Base-by-base conservation (phyloP, 495 filamentous ascomycete species). In the Xylaria grammica region DNA sequence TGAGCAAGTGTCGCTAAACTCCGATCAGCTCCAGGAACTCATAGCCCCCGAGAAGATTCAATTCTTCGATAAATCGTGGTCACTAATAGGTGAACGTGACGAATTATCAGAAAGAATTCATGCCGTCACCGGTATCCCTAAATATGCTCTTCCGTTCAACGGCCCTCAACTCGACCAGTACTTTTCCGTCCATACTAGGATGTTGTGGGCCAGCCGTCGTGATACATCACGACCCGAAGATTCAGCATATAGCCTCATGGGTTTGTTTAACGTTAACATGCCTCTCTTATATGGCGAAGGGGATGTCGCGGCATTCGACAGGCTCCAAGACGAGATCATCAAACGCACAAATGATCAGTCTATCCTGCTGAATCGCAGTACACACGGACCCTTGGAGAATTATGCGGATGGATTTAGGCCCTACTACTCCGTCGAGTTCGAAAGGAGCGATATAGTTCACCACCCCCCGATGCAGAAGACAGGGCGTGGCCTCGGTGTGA, bases 241-340 rank as follows among this genome's bases (percentile, higher is more conserved):
- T 46, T 40, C 30, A 30, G 67, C 67, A 22, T 70, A 70, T 27
- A 48, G 67, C 29, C 29, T 69, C 15, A 40, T 70, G 32, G 67
- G 67, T 29, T 49, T 70, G 36, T 70, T 70, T 32, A 27, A 60
- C 24, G 45, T 69, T 19, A 59, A 65, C 44, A 70, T 70, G 67
- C 34, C 69, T 19, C 59, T 69, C n/a, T 46, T 65, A 19, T 70
- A 69, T 32, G 67, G 67, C 29, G 67, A 70, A 59, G 67, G 67
- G n/a, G n/a, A n/a, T 7, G 19, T 9, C 24, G 38, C 30, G 9
- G 67, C 67, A 11, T 65, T 70, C 26, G 3, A 40, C 13, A 19
- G 44, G 19, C 44, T 48, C 44, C 44, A 48, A 10, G 7, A 48
- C 24, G 44, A 48, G 44, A 48, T 48, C 8, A 24, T 48, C 9